phyloP scores from a whole-genome alignment of 164 flowering plant genomes.

The Macadamia tetraphylla region DNA sequence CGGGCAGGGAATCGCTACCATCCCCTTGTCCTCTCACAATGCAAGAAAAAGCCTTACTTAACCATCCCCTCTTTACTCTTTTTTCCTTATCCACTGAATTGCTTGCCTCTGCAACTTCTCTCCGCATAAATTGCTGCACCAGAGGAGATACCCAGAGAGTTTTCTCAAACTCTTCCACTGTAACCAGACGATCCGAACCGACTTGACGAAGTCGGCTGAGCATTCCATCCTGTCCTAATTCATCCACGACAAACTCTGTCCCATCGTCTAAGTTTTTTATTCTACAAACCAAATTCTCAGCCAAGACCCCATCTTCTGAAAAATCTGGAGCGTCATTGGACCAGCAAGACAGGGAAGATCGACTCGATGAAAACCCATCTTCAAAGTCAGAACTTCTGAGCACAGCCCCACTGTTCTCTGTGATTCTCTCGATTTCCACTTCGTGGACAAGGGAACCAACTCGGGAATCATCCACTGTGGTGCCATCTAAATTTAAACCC shows the following conservation, averaged over 20 bases:
- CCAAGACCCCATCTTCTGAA: constrained; percentile 10
- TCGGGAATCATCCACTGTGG: constrained; percentile 19
- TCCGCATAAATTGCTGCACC: constrained; percentile 30
- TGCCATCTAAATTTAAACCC: constrained; percentile 34
- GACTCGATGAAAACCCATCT: not conserved
- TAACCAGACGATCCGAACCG: constrained; percentile 33
- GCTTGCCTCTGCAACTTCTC: constrained; percentile 22
- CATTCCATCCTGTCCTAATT: constrained; percentile 27
- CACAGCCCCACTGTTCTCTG: constrained; percentile 41
- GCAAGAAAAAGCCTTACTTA: constrained; percentile 50
- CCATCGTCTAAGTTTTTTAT: constrained; percentile 41
- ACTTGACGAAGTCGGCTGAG: constrained; percentile 30
- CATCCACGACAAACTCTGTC: constrained; percentile 28
- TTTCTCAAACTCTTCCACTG: constrained; percentile 40
- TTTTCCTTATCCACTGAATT: constrained; percentile 12
- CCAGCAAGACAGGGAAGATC: constrained; percentile 12
- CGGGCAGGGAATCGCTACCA: constrained; percentile 15
- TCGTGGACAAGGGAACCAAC: constrained; percentile 13
- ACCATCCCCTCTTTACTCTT: constrained; percentile 45
- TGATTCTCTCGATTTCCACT: constrained; percentile 24
- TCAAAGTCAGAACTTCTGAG: constrained; percentile 30
- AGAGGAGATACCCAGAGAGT: constrained; percentile 33
- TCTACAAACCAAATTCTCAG: constrained; percentile 20
- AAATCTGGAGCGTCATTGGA: not conserved
- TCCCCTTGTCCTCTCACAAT: constrained; percentile 28